Conservation (phyloP, 2,329 filamentous ascomycete genomes). For the Paraphoma chrysanthemicola region DNA sequence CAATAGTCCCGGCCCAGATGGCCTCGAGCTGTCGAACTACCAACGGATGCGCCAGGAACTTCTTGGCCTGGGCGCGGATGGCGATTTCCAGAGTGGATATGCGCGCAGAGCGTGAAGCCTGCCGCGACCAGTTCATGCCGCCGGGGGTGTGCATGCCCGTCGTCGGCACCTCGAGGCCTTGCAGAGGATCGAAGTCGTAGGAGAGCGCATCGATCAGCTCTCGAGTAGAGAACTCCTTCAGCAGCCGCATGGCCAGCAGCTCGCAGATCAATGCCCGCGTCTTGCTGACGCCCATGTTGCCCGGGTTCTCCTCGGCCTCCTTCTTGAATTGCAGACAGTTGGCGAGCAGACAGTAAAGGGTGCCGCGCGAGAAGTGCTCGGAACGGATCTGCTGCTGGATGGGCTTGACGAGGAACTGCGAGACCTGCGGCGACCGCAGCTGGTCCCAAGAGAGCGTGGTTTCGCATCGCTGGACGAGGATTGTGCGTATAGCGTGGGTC, state of each 20-base stretch:
- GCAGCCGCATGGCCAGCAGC: slow-evolving; percentile 83
- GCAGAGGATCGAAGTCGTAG: slow-evolving; percentile 92
- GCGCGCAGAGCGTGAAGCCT: slow-evolving; percentile 65
- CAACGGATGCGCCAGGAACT: slow-evolving; percentile 87
- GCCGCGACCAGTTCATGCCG: slow-evolving; percentile 31
- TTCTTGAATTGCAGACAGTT: slow-evolving; percentile 94
- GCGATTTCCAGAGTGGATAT: slow-evolving; percentile 93
- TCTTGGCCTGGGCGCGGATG: slow-evolving; percentile 90
- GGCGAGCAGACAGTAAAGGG: slow-evolving; percentile 87
- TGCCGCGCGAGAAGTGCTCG: slow-evolving; percentile 84
- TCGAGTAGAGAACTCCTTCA: slow-evolving; percentile 87
- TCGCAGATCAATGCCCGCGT: slow-evolving; percentile 91
- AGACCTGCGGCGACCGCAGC: slow-evolving; percentile 91
- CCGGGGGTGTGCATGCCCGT: slow-evolving; percentile 35
- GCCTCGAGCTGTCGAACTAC: slow-evolving; percentile 95
- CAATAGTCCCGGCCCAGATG: slow-evolving; percentile 95
- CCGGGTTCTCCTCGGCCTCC: slow-evolving; percentile 81
- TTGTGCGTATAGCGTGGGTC: slow-evolving; percentile 85
- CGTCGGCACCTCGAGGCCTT: slow-evolving; percentile 70
- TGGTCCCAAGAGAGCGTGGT: slow-evolving; percentile 95
- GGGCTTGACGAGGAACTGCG: slow-evolving; percentile 93
- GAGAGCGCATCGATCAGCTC: slow-evolving; percentile 93
- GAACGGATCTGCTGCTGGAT: slow-evolving; percentile 88
- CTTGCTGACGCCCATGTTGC: slow-evolving; percentile 81
- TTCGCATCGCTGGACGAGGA: slow-evolving; percentile 85